A percentile compares a stretch with the other conserved stretches of the same genome.
Evolutionary conservation across 2,329 filamentous ascomycete species (phyloP).

Genomic region (Claviceps fusiformis): DNA sequence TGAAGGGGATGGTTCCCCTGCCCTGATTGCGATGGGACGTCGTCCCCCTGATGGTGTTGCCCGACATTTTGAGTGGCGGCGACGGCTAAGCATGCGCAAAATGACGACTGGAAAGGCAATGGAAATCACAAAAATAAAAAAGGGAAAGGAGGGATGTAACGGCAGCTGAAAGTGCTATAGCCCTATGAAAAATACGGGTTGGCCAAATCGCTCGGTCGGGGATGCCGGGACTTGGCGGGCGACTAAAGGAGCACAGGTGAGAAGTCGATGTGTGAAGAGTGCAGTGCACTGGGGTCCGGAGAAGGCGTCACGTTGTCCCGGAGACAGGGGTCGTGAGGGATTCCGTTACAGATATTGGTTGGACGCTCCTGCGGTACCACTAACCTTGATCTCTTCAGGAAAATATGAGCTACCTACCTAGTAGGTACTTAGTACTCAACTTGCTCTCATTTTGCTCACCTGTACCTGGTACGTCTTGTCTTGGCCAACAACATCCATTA

Average conservation of each 20-base stretch:
- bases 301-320: conserved; percentile 8
- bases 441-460: background rate
- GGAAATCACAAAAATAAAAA: background rate
- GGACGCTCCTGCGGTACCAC: background rate
- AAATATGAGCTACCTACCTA: no score
- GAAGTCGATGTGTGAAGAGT: background rate
- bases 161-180: background rate
- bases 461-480: background rate
- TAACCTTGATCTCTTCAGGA: background rate
- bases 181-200: background rate
- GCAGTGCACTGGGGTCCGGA: conserved; percentile 1
- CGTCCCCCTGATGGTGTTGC: conserved; percentile 55
- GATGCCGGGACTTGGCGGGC: background rate
- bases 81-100: background rate
- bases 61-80: conserved; percentile 31
- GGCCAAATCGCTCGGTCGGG: background rate
- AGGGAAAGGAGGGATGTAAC: background rate
- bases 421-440: background rate
- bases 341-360: background rate
- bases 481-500: background rate
- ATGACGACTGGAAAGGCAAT: background rate
- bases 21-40: conserved; percentile 44
- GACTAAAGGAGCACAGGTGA: background rate
- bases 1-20: conserved; percentile 46
- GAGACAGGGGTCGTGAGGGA: conserved; percentile 2